These are phyloP conservation scores for Coprinellus micaceus DNA, from an alignment of 768 basidiomycete genomes.

Conservation along the genomic window DNA sequence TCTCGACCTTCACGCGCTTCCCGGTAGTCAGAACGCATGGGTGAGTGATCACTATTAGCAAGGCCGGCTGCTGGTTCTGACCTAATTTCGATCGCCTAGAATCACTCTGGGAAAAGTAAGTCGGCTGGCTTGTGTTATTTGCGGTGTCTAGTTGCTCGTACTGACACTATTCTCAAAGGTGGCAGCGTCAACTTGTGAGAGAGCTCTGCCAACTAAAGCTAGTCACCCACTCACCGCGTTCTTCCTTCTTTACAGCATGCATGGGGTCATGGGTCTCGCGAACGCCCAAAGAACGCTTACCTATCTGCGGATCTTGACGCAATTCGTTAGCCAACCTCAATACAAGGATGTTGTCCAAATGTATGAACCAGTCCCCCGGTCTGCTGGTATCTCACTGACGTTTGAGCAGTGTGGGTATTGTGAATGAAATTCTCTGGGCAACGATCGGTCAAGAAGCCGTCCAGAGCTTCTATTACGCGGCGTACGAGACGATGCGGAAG, in stretches of 20 bases:
- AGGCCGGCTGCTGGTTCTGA: constrained; percentile 7
- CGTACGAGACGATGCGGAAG: constrained; percentile 42
- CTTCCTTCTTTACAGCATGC: constrained; percentile 35
- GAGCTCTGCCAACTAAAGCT: background rate
- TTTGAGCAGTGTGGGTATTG: constrained; percentile 45
- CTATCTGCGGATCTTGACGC: constrained; percentile 74
- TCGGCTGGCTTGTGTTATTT: constrained; percentile 10
- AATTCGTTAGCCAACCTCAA: constrained; percentile 81
- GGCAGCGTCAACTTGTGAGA: constrained; percentile 64
- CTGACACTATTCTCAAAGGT: constrained; percentile 21
- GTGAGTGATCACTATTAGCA: constrained; percentile 22
- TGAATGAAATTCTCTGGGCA: constrained; percentile 59
- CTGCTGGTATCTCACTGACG: background rate
- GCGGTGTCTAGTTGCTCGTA: constrained; percentile 5
- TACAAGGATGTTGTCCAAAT: constrained; percentile 73
- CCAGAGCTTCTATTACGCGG: constrained; percentile 44
- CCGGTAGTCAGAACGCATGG: constrained; percentile 85
- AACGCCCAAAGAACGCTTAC: constrained; percentile 85
- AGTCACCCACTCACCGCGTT: too few relatives aligned
- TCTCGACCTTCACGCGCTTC: constrained; percentile 72
- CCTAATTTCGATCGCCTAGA: constrained; percentile 23
- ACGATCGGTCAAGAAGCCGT: constrained; percentile 50
- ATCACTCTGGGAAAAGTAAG: constrained; percentile 37
- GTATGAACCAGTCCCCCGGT: constrained; percentile 26
- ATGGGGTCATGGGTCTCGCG: constrained; percentile 84